Evolutionary conservation across 2,329 filamentous ascomycete species (phyloP), one percentile per base, ranked within the genome.

Genomic region (Diaporthe ilicicola): DNA sequence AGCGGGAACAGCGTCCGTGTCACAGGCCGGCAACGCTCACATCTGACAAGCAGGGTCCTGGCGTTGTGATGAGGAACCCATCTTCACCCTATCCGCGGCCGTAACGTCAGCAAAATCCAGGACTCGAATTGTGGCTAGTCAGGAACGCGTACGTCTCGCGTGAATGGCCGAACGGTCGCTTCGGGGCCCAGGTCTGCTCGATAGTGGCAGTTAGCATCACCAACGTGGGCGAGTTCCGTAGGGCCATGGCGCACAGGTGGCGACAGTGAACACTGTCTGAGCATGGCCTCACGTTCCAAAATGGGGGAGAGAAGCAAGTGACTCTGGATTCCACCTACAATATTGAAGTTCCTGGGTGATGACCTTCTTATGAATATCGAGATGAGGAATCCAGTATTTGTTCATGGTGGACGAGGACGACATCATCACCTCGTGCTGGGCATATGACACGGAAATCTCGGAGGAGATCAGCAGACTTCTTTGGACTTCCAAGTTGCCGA

Each of bases 331-430:
- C 34, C 29, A 64, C 59, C 29, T 37, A 64, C 59, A 88, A 71
- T 84, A 88, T 73, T 88, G 88, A 68, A 90, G 84, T 73, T 89
- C 86, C 73, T 87, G 83, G 29, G 84, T 88, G 75, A 90, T 89
- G 74, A 90, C 84, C 74, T 86, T 89, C 75, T 88, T 89, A 79
- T 89, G 86, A 76, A 90, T 90, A 70, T 89, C 87, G 72, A 85
- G 79, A 72, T 88, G 84, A 17, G 87, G 87, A 72, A 90, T 89
- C 88, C 88, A 90, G 79, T 89, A 90, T 76, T 83, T 84, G 79
- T 90, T 90, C 82, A 88, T 84, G 66, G 77, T 75, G 29, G 79
- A 80, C 61, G 81, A 80, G 56, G 70, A 71, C 27, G 71, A 51
- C 64, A 39, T 39, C 19, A 32, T 53, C 37, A 51, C 44, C 51